phyloP scores from a whole-genome alignment of 768 basidiomycete genomes.

The Tricholoma terreum region DNA sequence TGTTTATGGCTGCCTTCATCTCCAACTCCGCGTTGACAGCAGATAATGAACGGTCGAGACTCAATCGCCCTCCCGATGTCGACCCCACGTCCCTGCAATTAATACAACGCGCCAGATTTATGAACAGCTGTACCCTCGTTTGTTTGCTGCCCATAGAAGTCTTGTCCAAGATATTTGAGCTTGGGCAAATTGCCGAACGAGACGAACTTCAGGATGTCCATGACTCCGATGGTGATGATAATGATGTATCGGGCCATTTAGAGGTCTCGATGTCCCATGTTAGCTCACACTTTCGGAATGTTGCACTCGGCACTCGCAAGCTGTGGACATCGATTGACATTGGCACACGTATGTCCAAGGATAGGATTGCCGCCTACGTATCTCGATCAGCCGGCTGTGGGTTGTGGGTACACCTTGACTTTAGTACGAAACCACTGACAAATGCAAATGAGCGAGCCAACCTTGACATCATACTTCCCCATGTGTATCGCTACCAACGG shows the following conservation, averaged over 20 bases:
- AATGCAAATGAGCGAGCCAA: slow-evolving; percentile 17
- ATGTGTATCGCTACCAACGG: slow-evolving; percentile 35
- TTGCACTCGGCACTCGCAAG: slow-evolving; percentile 33
- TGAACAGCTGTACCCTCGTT: slow-evolving; percentile 13
- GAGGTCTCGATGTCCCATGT: slow-evolving; percentile 40
- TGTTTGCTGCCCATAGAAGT: slow-evolving; percentile 30
- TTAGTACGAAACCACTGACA: slow-evolving; percentile 8
- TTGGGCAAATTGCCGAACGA: slow-evolving; percentile 18
- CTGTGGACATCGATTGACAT: slow-evolving; percentile 43
- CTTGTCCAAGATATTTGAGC: slow-evolving; percentile 30
- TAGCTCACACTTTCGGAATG: slow-evolving; percentile 33
- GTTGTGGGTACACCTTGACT: slow-evolving; percentile 32
- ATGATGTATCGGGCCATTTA: slow-evolving; percentile 23
- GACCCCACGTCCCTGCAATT: background rate
- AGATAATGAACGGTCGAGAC: background rate
- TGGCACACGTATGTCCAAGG: slow-evolving; percentile 12
- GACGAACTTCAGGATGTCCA: slow-evolving; percentile 9
- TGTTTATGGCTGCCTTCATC: background rate
- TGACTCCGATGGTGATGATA: slow-evolving; percentile 1
- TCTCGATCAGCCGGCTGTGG: slow-evolving; percentile 28
- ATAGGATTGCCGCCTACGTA: slow-evolving; percentile 29
- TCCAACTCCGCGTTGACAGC: background rate
- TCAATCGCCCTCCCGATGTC: background rate
- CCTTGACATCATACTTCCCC: slow-evolving; percentile 28
- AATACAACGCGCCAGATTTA: background rate